Conservation (phyloP, 805 yeast genomes). For the Ogataea ramenticola region DNA sequence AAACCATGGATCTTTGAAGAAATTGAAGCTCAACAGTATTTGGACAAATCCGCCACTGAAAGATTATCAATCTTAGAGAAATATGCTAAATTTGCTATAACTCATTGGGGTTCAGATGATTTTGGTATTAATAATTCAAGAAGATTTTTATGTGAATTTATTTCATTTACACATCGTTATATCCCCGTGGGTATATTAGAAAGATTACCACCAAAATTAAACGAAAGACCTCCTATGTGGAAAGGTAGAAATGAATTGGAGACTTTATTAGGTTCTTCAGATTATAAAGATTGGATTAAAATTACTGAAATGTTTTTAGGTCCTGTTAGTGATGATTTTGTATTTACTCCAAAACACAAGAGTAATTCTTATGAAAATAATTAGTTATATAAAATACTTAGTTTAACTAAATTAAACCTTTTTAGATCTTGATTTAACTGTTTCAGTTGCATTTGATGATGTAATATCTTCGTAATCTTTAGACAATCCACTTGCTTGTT, state of each 20-base stretch:
- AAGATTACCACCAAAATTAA: constrained; percentile 77
- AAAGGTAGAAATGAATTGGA: constrained; percentile 89
- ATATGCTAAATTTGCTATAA: constrained; percentile 75
- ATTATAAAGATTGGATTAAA: constrained; percentile 93
- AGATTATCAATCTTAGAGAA: constrained; percentile 67
- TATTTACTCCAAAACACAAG: constrained; percentile 90
- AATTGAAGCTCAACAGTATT: constrained; percentile 77
- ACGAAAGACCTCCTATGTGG: constrained; percentile 94
- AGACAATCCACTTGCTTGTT: constrained; percentile 61
- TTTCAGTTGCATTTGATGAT: background rate
- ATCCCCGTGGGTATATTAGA: constrained; percentile 92
- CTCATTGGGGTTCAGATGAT: constrained; percentile 98
- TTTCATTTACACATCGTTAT: constrained; percentile 90
- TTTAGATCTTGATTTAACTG: constrained; percentile 1
- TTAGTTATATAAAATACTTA: background rate
- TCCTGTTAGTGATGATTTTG: constrained; percentile 66
- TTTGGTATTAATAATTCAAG: constrained; percentile 86
- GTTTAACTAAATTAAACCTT: background rate
- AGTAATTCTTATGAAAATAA: constrained; percentile 63
- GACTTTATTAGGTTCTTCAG: constrained; percentile 76
- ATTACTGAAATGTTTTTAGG: constrained; percentile 94
- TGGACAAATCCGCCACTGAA: constrained; percentile 88
- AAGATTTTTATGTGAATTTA: constrained; percentile 87
- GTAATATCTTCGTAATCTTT: constrained; percentile 46
- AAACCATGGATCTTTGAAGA: constrained; percentile 99